phyloP scores from a whole-genome alignment of 139 green algal genomes.

The Axilococcus clingmanii region DNA sequence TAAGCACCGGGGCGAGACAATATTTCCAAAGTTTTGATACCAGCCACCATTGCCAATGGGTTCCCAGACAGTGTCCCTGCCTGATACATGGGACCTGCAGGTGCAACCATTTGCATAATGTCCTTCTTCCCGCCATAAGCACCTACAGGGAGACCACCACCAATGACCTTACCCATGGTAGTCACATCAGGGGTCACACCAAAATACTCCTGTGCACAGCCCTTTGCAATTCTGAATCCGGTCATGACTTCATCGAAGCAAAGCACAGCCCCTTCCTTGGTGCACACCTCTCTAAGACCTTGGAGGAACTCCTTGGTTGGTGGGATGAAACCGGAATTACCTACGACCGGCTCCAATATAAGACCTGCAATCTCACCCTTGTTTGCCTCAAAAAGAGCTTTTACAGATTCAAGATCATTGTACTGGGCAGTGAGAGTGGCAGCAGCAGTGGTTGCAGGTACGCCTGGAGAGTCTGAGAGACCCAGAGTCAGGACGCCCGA shows the following conservation, averaged over 20 bases:
- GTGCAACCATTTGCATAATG: conserved; percentile 98
- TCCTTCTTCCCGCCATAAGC: conserved; percentile 90
- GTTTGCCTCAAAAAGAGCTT: conserved; percentile 82
- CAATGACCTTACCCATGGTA: conserved; percentile 99
- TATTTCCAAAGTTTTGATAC: conserved; percentile 98
- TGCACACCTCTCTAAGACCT: conserved; percentile 79
- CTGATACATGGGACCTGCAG: conserved; percentile 96
- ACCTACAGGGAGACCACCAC: conserved; percentile 92
- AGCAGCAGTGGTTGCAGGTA: conserved; percentile 50
- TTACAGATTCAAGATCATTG: conserved; percentile 66
- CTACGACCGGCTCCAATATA: conserved; percentile 98
- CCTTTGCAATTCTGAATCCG: conserved; percentile 83
- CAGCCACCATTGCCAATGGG: conserved; percentile 95
- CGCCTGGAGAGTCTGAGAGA: conserved; percentile 92
- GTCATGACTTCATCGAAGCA: conserved; percentile 99
- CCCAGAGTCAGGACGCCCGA: conserved; percentile 93
- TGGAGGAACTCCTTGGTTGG: conserved; percentile 87
- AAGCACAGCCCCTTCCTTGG: conserved; percentile 80
- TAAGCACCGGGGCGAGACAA: conserved; percentile 80
- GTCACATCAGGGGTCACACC: conserved; percentile 95
- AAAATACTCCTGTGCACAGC: conserved; percentile 86
- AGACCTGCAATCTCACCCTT: conserved; percentile 93
- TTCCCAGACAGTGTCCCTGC: conserved; percentile 95
- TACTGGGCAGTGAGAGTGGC: conserved; percentile 54
- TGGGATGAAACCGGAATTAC: conserved; percentile 96